Base-by-base conservation (phyloP, 1,284 basidiomycete genomes). In the Puccinia polysora region DNA sequence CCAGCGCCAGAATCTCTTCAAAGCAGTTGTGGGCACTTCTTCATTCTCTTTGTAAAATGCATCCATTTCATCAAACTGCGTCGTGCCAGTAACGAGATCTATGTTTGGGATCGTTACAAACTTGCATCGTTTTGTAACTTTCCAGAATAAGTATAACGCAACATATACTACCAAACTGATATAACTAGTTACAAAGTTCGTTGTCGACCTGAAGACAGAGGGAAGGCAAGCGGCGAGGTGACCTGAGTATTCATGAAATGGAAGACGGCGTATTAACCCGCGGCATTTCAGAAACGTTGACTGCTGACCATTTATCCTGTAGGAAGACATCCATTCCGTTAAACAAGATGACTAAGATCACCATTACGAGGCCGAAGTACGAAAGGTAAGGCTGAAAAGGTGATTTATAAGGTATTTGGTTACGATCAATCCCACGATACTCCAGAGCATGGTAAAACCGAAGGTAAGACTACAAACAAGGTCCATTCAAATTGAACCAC, bases 301-400 rank as follows among this genome's bases (percentile, higher is more conserved):
- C 2, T 25, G 34, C 40, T 25, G 30, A 55, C 77, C 75, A 78
- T 32, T 76, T 73, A 8, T 76, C 77, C 40, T 75, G 65, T 59
- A 77, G 55, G 74, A 78, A 78, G 68, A 77, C 75, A 32, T 71
- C 74, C 65, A 76, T 78, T 30, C 76, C 78, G 45, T 74, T 65
- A 45, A 77, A 76, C 30, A 78, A 62, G 23, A 76, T 75, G 34
- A 78, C 73, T 47, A 77, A 34, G 38, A n/a, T 40, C 28, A 76
- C 67, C 65, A 77, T 76, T 32, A 62, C 25, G 40, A 77, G 67
- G 49, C 73, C 68, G 34, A 75, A 75, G 67, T 76, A 77, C 28
- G 75, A 73, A 20, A 76, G 70, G 71, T 76, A 77, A 6, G 77
- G 77, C 65, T 78, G 76, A 60, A 77, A 74, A 10, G 75, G 75